These are phyloP conservation scores for Xylariales sp. DNA, from an alignment of 2,329 filamentous ascomycete species.

Conservation along the genomic window DNA sequence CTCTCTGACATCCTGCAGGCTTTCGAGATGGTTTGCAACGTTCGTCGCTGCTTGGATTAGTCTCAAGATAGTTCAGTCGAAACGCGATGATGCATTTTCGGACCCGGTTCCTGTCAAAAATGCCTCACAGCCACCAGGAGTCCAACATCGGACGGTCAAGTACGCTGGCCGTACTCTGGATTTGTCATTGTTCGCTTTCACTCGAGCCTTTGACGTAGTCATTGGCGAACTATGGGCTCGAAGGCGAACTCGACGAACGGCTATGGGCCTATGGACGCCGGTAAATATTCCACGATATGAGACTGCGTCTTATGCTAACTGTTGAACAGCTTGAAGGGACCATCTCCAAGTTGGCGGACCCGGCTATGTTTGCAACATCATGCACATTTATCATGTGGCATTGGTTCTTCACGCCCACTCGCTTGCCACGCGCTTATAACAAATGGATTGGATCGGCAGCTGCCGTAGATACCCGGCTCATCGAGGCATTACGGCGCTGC, in stretches of 20 bases:
- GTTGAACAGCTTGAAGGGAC: conserved; percentile 34
- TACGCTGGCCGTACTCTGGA: conserved; percentile 72
- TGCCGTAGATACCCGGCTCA: conserved; percentile 67
- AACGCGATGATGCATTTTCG: conserved; percentile 39
- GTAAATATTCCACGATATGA: conserved; percentile 11
- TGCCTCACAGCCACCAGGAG: conserved; percentile 13
- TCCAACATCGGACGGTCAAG: conserved; percentile 15
- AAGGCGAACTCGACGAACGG: conserved; percentile 38
- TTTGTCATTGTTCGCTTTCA: conserved; percentile 72
- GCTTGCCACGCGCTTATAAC: conserved; percentile 68
- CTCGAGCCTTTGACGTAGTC: conserved; percentile 67
- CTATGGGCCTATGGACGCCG: conserved; percentile 43
- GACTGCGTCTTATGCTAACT: conserved; percentile 9
- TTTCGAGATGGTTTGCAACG: conserved; percentile 52
- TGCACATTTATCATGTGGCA: conserved; percentile 81
- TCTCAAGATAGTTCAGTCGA: conserved; percentile 53
- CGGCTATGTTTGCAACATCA: conserved; percentile 66
- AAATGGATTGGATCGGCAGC: conserved; percentile 79
- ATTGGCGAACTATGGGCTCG: conserved; percentile 61
- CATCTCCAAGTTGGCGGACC: conserved; percentile 51
- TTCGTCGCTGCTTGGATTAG: conserved; percentile 57
- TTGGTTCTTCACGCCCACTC: conserved; percentile 73
- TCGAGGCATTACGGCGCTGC: conserved; percentile 67
- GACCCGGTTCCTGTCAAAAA: conserved; percentile 31
- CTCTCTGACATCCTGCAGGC: too few relatives aligned